A percentile compares a stretch with the other conserved stretches of the same genome.
Conservation (phyloP, 805 yeast species). For the Kazachstania kunashirensis region DNA sequence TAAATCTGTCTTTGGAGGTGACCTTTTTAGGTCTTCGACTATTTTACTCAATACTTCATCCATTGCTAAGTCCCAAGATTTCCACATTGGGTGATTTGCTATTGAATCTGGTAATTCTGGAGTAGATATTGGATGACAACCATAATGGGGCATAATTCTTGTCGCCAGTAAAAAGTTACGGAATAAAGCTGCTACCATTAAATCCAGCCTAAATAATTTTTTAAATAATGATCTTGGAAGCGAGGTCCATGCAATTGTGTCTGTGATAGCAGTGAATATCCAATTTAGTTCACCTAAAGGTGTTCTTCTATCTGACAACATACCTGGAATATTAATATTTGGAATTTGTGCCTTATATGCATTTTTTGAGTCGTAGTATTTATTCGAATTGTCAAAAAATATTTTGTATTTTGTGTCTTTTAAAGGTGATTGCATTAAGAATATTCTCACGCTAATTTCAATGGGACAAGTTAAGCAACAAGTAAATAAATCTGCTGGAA, state of each 20-base stretch:
- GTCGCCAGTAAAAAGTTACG: constrained; percentile 87
- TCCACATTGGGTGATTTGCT: constrained; percentile 89
- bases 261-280: constrained; percentile 97
- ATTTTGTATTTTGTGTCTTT: constrained; percentile 36
- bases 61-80: constrained; percentile 93
- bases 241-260: constrained; percentile 95
- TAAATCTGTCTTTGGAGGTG: constrained; percentile 24
- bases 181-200: constrained; percentile 93
- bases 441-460: constrained; percentile 87
- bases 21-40: constrained; percentile 35
- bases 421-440: constrained; percentile 72
- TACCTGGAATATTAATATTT: constrained; percentile 72
- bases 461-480: constrained; percentile 94
- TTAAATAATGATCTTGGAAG: constrained; percentile 82
- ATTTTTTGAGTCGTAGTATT: constrained; percentile 11
- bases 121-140: constrained; percentile 89
- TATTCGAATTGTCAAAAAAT: constrained; percentile 28
- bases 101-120: constrained; percentile 82
- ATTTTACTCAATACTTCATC: constrained; percentile 82
- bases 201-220: constrained; percentile 83
- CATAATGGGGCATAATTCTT: constrained; percentile 84
- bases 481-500: constrained; percentile 93
- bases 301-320: constrained; percentile 83
- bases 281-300: constrained; percentile 94
- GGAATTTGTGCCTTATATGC: constrained; percentile 21